A percentile compares a stretch with the other conserved stretches of the same genome.
Evolutionary conservation across 2,329 filamentous ascomycete genomes (phyloP).

Genomic region (Hypocrella siamensis): DNA sequence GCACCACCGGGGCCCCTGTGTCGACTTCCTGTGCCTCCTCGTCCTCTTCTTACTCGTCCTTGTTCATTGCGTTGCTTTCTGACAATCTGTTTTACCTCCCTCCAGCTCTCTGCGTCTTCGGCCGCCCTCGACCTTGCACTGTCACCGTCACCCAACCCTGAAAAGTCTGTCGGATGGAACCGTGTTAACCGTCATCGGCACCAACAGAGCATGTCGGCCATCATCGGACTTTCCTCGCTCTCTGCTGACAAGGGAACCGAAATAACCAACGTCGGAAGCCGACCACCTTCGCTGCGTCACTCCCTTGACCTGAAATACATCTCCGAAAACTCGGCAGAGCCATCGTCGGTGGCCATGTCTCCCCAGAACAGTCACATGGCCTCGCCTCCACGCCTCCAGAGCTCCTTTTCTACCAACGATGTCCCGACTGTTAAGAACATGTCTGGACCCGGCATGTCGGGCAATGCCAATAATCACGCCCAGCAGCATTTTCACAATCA

Average conservation of each 20-base stretch:
- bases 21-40: conserved; percentile 1
- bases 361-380: conserved; percentile 38
- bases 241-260: conserved; percentile 27
- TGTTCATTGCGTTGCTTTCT: conserved; percentile 12
- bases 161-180: conserved; percentile 38
- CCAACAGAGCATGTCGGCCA: conserved; percentile 39
- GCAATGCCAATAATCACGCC: conserved; percentile 41
- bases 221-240: conserved; percentile 23
- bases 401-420: conserved; percentile 83
- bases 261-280: conserved; percentile 28
- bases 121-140: conserved; percentile 67
- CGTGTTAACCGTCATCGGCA: conserved; percentile 53
- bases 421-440: conserved; percentile 69
- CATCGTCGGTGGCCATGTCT: conserved; percentile 21
- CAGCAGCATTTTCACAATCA: conserved; percentile 58
- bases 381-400: conserved; percentile 60
- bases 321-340: conserved; percentile 26
- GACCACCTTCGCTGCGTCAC: conserved; percentile 35
- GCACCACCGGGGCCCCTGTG: neutral
- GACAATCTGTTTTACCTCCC: conserved; percentile 12
- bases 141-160: conserved; percentile 48
- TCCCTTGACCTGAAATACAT: conserved; percentile 41
- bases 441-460: conserved; percentile 26
- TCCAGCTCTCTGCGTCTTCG: conserved; percentile 64
- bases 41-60: conserved; percentile 3